These are phyloP conservation scores for Russula olivacea DNA, from an alignment of 768 basidiomycete species.

Conservation along the genomic window DNA sequence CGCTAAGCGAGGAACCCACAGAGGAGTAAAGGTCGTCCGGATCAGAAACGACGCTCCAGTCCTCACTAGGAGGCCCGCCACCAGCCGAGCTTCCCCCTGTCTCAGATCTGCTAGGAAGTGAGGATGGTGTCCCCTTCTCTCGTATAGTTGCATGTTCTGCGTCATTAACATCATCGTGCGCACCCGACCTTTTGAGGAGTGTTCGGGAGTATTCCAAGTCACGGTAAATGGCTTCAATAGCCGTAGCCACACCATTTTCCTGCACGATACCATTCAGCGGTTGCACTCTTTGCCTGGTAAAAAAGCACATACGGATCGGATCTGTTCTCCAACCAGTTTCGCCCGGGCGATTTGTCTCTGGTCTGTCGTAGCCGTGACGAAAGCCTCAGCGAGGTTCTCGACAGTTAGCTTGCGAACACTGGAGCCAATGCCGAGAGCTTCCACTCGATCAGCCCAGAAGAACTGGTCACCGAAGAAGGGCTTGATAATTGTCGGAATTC, in stretches of 20 bases:
- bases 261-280: constrained; percentile 30
- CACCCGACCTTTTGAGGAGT: constrained; percentile 57
- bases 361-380: constrained; percentile 79
- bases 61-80: constrained; percentile 61
- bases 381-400: constrained; percentile 68
- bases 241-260: constrained; percentile 93
- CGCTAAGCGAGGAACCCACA: constrained; percentile 37
- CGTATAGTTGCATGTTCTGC: constrained; percentile 36
- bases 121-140: constrained; percentile 25
- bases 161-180: constrained; percentile 28
- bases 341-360: constrained; percentile 85
- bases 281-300: neutral
- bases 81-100: constrained; percentile 34
- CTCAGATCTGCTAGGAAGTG: constrained; percentile 23
- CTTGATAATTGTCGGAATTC: constrained; percentile 91
- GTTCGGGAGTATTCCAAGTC: constrained; percentile 93
- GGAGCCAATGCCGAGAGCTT: constrained; percentile 87
- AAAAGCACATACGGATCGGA: constrained; percentile 56
- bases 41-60: constrained; percentile 86
- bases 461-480: constrained; percentile 99
- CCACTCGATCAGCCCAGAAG: constrained; percentile 98
- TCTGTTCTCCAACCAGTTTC: constrained; percentile 76
- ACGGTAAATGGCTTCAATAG: constrained; percentile 93
- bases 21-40: constrained; percentile 57
- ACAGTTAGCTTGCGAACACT: constrained; percentile 85